Conservation (phyloP, 2,329 filamentous ascomycete species). For the Alternaria longipes region DNA sequence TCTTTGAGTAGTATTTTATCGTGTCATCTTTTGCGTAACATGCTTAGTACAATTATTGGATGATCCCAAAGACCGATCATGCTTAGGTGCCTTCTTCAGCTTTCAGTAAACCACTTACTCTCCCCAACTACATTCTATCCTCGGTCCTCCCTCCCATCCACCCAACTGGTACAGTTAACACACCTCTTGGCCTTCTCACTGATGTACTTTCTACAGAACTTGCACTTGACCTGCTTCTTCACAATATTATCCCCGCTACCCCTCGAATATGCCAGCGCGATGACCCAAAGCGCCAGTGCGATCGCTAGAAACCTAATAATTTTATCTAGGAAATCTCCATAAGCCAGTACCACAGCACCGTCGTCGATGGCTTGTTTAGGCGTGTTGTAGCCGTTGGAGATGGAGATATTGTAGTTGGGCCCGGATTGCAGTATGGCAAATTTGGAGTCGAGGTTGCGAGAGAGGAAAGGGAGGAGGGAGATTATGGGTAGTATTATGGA, state of each 20-base stretch:
- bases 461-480: conserved; percentile 73
- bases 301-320: conserved; percentile 72
- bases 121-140: background rate
- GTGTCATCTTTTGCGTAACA: background rate
- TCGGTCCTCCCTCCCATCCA: conserved; percentile 63
- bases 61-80: background rate
- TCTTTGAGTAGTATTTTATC: background rate
- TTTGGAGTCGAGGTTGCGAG: conserved; percentile 77
- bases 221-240: conserved; percentile 74
- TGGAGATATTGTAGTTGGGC: conserved; percentile 54
- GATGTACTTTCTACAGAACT: conserved; percentile 71
- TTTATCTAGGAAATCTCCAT: conserved; percentile 74
- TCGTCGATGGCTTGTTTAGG: conserved; percentile 73
- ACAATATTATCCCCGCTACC: conserved; percentile 73
- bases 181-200: conserved; percentile 69
- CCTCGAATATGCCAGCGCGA: conserved; percentile 70
- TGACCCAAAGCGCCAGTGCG: conserved; percentile 70
- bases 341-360: conserved; percentile 76
- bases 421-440: conserved; percentile 72
- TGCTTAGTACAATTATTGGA: background rate
- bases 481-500: conserved; percentile 75
- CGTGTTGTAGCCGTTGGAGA: conserved; percentile 72
- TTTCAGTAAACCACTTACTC: background rate
- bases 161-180: conserved; percentile 67
- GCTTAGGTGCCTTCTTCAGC: background rate